Base-by-base conservation (phyloP, 2,329 filamentous ascomycete species). In the Grosmannia huntii region DNA sequence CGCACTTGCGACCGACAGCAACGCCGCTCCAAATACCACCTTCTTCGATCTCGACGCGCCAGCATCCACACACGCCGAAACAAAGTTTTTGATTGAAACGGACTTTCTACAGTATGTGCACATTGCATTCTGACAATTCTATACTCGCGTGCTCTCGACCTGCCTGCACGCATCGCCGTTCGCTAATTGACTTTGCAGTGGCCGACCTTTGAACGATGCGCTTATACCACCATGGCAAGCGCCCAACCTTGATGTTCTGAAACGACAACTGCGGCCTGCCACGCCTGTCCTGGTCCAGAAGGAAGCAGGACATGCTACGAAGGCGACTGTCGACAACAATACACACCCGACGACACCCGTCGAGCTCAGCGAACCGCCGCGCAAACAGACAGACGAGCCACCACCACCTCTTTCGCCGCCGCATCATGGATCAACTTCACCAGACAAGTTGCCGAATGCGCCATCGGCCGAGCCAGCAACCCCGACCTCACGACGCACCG, bases 1-100 rank as follows among this genome's bases (percentile, higher is more conserved):
- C 77, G 80, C 81, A 66, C 82, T 88, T 79, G 85, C 88, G 77
- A 87, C 86, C 71, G 83, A 85, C 72, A 73, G 78, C 68, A 77
- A 83, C 72, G 74, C 76, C 70, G 76, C 84, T 66, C 81, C 82
- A 66, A 78, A 80, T 69, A 73, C 77, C 71, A 75, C 76, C 70
- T 76, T 81, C 69, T 75, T 75, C 66, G 77, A 79, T 64, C 72
- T 74, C 64, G 80, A 84, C 76, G 77, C 77, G 75, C 76, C 75
- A 60, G 73, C 77, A 60, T 70, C 73, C 68, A 76, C 75, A 58
- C 65, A 73, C 21, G 76, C 73, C 64, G 80, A 84, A 72, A 72
- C 71, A 66, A 74, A 77, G 62, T 84, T 83, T 61, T 70, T 84
- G 59, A 74, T 80, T 64, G 76, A 75, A 52, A 77, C 75, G 63